phyloP scores from a whole-genome alignment of 2,329 filamentous ascomycete species.

The Trichoderma hamatum region DNA sequence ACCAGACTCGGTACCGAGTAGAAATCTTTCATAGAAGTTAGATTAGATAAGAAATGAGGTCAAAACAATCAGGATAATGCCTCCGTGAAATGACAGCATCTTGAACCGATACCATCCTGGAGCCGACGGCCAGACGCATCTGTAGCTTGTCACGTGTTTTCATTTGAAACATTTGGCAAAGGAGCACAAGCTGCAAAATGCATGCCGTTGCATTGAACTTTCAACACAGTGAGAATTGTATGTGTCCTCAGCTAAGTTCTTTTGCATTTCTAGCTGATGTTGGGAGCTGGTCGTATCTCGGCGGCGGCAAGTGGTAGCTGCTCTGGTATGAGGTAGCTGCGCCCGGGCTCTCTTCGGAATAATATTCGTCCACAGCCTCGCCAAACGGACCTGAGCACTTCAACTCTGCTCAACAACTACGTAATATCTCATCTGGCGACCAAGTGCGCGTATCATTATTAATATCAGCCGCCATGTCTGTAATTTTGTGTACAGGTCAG shows the following conservation, averaged over 20 bases:
- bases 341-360: neutral
- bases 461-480: conserved; percentile 52
- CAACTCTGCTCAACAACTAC: neutral
- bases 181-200: conserved; percentile 2
- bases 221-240: neutral
- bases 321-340: neutral
- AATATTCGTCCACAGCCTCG: neutral
- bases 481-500: conserved; percentile 65
- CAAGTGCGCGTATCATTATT: neutral
- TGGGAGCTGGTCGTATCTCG: neutral
- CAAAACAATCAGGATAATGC: neutral
- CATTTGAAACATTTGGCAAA: neutral
- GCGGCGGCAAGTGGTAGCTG: neutral
- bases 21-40: neutral
- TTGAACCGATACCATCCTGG: neutral
- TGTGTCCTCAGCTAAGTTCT: neutral
- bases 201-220: neutral
- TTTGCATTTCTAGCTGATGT: neutral
- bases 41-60: neutral
- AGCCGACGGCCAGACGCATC: conserved; percentile 19
- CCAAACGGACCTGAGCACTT: neutral
- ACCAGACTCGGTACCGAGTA: neutral
- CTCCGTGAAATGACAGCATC: neutral
- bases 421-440: neutral
- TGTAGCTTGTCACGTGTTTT: conserved; percentile 20